Base-by-base conservation (phyloP, 164 flowering plant species). In the Dillenia turbinata region DNA sequence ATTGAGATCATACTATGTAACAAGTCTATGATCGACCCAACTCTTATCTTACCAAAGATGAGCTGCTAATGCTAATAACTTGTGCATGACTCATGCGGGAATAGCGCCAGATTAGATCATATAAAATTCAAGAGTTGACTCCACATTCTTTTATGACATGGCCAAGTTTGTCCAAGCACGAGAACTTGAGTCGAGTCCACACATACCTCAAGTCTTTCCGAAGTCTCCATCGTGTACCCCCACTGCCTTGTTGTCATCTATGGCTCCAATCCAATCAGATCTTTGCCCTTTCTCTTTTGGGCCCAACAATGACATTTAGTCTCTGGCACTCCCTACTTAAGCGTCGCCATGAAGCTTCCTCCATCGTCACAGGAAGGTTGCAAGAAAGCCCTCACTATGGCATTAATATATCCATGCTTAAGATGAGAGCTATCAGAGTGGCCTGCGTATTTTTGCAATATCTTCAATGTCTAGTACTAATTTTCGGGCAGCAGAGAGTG, bases 401-500 rank as follows among this genome's bases (percentile, higher is more conserved):
- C 17, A 19, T 12, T 9, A 49, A 12, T 49, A 12, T 12, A 49
- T 19, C n/a, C 12, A 17, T 13, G 26, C 12, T 53, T 53, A 8
- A 4, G 11, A 53, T 52, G 2, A 17, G 8, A 14, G 22, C 7
- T 3, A n/a, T 22, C 17, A 16, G 9, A 12, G 13, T 0, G 3
- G 2, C 9, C 54, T 12, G 33, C 7, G 6, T 33, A 33, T 33
- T 33, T 33, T 33, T 33, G 40, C 40, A 33, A 33, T 33, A 33
- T 33, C 40, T 33, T 4, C 40, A 19, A 77, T 73, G 77, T 61
- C 78, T 54, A 14, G 55, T 47, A 44, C 16, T 65, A 58, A 16
- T 62, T 52, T 57, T 19, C 65, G 26, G 5, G 59, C 61, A 0
- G 22, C 12, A 19, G 61, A 76, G 52, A 63, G 53, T 60, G 74